phyloP scores from a whole-genome alignment of 495 filamentous ascomycete species.

The Neurospora sublineolata region DNA sequence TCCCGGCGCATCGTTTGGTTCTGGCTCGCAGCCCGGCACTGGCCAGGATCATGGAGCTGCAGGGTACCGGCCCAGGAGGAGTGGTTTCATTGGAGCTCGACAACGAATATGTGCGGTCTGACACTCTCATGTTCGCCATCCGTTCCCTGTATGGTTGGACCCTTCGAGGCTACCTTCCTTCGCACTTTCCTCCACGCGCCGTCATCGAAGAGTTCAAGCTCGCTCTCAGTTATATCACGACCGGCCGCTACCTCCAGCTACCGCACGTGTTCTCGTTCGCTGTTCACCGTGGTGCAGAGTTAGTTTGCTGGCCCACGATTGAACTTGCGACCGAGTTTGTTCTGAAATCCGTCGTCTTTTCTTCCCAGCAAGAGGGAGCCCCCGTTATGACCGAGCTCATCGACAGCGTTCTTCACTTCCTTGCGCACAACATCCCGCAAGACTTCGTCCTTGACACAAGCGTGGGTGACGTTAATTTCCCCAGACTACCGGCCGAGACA shows the following conservation, averaged over 20 bases:
- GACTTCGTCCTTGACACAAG: constrained; percentile 38
- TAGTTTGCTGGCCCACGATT: constrained; percentile 43
- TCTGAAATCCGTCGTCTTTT: constrained; percentile 14
- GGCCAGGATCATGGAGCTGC: constrained; percentile 8
- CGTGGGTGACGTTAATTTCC: constrained; percentile 25
- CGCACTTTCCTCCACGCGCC: constrained; percentile 13
- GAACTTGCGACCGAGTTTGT: constrained; percentile 36
- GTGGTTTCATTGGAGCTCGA: constrained; percentile 31
- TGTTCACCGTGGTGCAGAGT: constrained; percentile 32
- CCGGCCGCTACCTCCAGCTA: constrained; percentile 38
- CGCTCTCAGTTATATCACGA: constrained; percentile 41
- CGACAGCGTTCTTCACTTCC: constrained; percentile 28
- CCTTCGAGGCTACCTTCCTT: constrained; percentile 9
- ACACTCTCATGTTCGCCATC: constrained; percentile 36
- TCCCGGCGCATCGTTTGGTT: constrained; percentile 41
- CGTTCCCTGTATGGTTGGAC: constrained; percentile 38
- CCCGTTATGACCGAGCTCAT: constrained; percentile 19
- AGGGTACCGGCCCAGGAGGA: constrained; percentile 11
- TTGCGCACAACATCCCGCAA: constrained; percentile 34
- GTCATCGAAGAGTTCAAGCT: constrained; percentile 32
- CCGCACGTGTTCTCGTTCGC: constrained; percentile 31
- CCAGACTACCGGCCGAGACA: constrained; percentile 18
- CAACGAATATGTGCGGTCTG: constrained; percentile 37
- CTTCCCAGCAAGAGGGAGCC: constrained; percentile 9
- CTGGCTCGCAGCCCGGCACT: constrained; percentile 39